Evolutionary conservation across 2,329 filamentous ascomycete genomes (phyloP).

Genomic region (Zymoseptoria tritici): DNA sequence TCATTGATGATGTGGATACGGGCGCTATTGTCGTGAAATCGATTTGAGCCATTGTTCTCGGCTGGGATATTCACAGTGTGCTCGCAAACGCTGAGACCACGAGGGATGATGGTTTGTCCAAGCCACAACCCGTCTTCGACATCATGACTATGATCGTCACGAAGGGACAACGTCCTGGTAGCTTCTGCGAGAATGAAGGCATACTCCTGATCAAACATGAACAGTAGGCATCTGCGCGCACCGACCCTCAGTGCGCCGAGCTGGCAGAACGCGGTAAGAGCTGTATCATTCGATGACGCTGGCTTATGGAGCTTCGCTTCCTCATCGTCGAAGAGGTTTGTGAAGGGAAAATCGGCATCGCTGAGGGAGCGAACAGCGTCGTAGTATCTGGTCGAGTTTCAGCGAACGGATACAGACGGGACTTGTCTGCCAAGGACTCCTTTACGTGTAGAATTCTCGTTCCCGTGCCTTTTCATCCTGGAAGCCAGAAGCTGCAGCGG

Average conservation of each 20-base stretch:
- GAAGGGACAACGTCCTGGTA: constrained; percentile 41
- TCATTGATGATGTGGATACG: constrained; percentile 20
- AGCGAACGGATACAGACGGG: background rate
- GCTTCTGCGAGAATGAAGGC: constrained; percentile 50
- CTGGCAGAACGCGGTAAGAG: constrained; percentile 45
- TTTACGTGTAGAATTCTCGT: background rate
- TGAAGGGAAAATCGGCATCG: background rate
- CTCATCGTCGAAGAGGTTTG: background rate
- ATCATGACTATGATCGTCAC: constrained; percentile 18
- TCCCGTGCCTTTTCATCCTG: background rate
- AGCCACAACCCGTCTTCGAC: constrained; percentile 24
- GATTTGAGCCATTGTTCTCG: constrained; percentile 17
- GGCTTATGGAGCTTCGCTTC: constrained; percentile 2
- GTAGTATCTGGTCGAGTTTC: background rate
- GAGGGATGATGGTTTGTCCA: constrained; percentile 24
- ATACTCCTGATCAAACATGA: constrained; percentile 43
- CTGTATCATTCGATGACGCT: background rate
- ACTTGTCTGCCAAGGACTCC: background rate
- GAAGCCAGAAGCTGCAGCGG: background rate
- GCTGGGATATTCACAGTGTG: constrained; percentile 19
- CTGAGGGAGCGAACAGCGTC: background rate
- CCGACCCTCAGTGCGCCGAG: constrained; percentile 44
- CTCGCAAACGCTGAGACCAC: constrained; percentile 27
- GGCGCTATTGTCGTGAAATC: background rate
- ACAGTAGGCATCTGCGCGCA: constrained; percentile 45